Conservation (phyloP, 2,329 filamentous ascomycete genomes). For the Ophiostoma himal-ulmi region DNA sequence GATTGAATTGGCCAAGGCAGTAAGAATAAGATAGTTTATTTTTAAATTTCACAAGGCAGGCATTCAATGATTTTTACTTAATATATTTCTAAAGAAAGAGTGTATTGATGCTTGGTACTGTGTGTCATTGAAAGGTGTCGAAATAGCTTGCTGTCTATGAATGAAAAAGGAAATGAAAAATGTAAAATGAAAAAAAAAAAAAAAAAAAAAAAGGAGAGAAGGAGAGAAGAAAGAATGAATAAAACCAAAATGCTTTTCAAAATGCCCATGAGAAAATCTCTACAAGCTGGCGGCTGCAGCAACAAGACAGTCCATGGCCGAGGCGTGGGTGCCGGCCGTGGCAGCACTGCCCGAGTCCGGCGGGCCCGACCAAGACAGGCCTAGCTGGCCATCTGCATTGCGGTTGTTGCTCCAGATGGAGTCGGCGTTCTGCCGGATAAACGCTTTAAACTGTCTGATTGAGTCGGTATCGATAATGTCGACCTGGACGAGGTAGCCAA, state of each 20-base stretch:
- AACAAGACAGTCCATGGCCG: slow-evolving; percentile 61
- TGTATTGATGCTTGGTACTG: not conserved
- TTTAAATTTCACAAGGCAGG: not conserved
- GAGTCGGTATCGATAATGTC: slow-evolving; percentile 31
- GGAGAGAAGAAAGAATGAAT: not conserved
- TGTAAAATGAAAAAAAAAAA: not conserved
- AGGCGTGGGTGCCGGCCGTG: slow-evolving; percentile 56
- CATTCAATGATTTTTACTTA: not conserved
- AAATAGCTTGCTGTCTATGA: not conserved
- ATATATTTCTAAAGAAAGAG: not conserved
- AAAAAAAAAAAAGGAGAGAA: not conserved
- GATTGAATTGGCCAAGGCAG: not conserved
- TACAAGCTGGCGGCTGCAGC: slow-evolving; percentile 43
- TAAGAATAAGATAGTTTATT: not conserved
- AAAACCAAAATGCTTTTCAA: slow-evolving; percentile 3
- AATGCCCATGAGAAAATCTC: slow-evolving; percentile 27
- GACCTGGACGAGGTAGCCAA: slow-evolving; percentile 45
- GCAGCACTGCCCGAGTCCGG: slow-evolving; percentile 36
- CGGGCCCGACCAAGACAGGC: slow-evolving; percentile 61
- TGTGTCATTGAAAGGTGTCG: not conserved
- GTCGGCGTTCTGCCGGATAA: slow-evolving; percentile 57
- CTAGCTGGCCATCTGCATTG: slow-evolving; percentile 45
- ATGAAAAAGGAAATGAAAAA: not conserved
- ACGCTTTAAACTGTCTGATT: slow-evolving; percentile 41
- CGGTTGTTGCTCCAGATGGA: slow-evolving; percentile 59